Base-by-base conservation (phyloP, 495 filamentous ascomycete genomes). In the Penicillium longicatenatum region DNA sequence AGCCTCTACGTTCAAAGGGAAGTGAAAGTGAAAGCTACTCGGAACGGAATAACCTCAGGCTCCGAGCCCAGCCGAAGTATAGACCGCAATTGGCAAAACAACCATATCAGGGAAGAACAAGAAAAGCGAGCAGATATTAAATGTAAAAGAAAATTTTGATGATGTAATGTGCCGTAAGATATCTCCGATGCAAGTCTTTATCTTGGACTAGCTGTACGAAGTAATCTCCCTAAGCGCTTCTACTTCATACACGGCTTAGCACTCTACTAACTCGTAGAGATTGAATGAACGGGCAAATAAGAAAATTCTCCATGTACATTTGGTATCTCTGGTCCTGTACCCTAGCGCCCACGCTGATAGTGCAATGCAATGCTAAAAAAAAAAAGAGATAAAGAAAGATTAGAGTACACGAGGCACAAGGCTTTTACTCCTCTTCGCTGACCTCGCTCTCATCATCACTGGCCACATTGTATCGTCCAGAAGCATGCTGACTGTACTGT, bases 371-470 rank as follows among this genome's bases (percentile, higher is more conserved):
- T 17, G 45, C 33, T 30, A 14, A 3, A 51, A 53, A 37, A 54
- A 41, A 54, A 52, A 14, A 3, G 39, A 53, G 22, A 54, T 44
- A 54, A 52, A 54, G 51, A 39, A 51, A 48, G 4, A 39, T 39
- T 4, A 39, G 37, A 39, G 8, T 12, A 45, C 54, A 58, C 12
- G 19, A 41, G 17, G 9, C 16, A 10, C 12, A 17, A 22, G 47
- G 31, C 17, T 14, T 21, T 74, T 57, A 80, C 59, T 80, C 77
- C 57, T 80, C 77, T 56, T 80, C 77, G 37, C 77, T 80, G 22
- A 80, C 73, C 57, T 80, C 77, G 45, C 77, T 80, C 59, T 80
- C 77, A 57, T 80, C 77, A 21, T 79, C 76, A 57, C 76, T 79
- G 19, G 65, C 58, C 26, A 73, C 64, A 54, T 61, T 55, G 41